Evolutionary conservation across 2,329 filamentous ascomycete species (phyloP).

Genomic region (Paecilomyces fulvus): DNA sequence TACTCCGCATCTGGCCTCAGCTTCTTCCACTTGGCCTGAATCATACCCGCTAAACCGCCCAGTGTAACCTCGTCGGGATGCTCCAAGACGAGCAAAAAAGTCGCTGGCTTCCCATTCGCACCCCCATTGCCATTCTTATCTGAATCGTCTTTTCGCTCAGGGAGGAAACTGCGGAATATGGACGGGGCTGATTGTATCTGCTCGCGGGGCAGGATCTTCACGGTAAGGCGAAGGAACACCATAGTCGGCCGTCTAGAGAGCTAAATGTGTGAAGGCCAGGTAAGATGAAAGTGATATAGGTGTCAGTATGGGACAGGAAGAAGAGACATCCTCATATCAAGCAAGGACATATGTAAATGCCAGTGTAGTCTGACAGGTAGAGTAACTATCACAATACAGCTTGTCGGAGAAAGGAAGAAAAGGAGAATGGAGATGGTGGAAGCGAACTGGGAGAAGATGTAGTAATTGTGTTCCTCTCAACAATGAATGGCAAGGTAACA

Average conservation of each 20-base stretch:
- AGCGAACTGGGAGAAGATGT: background rate
- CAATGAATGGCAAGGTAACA: background rate
- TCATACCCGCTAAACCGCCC: slow-evolving; percentile 21
- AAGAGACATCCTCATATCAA: background rate
- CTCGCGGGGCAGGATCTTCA: slow-evolving; percentile 25
- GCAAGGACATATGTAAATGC: background rate
- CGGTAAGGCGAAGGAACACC: slow-evolving; percentile 29
- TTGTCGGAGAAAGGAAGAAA: background rate
- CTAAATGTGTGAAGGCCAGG: background rate
- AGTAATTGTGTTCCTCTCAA: background rate
- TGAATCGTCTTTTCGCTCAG: slow-evolving; percentile 8
- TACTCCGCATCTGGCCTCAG: slow-evolving; percentile 24
- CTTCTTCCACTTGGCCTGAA: slow-evolving; percentile 25
- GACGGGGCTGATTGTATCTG: slow-evolving; percentile 8
- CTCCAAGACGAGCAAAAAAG: slow-evolving; percentile 23
- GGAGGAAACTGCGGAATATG: slow-evolving; percentile 9
- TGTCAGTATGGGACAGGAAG: background rate
- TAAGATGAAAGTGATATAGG: background rate
- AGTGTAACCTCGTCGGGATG: slow-evolving; percentile 24
- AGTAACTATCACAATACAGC: background rate
- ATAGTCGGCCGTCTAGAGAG: slow-evolving; percentile 11
- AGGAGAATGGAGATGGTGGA: background rate
- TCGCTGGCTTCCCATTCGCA: slow-evolving; percentile 12
- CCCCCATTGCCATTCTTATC: slow-evolving; percentile 3
- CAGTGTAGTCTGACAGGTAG: background rate